A percentile compares a stretch with the other conserved stretches of the same genome.
Conservation (phyloP, 805 yeast species). For the Kuraishia molischiana region DNA sequence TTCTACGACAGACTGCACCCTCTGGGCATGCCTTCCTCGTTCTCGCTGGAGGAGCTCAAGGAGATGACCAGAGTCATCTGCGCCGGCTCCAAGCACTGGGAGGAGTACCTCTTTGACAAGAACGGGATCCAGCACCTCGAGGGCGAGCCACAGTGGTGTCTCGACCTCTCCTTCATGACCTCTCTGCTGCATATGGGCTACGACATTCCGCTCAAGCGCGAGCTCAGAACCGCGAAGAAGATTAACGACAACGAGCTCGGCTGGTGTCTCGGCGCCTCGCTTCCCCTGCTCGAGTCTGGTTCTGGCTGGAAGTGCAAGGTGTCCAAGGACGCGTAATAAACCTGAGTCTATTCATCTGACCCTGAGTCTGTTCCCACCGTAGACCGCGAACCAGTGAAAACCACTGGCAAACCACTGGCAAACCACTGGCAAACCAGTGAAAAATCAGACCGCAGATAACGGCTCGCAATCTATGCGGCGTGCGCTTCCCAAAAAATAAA, state of each 20-base stretch:
- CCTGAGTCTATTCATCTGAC: too few relatives aligned
- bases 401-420: too few relatives aligned
- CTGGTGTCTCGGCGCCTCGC: conserved; percentile 97
- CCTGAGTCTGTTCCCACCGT: too few relatives aligned
- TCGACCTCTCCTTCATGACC: conserved; percentile 84
- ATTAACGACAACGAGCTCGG: conserved; percentile 88
- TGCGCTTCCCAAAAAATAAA: too few relatives aligned
- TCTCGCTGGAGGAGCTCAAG: conserved; percentile 74
- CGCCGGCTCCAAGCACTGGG: conserved; percentile 72
- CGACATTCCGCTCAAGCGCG: conserved; percentile 85
- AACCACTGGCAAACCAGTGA: too few relatives aligned
- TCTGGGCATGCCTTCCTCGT: conserved; percentile 87
- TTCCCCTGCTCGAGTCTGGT: conserved; percentile 68
- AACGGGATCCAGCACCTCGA: conserved; percentile 57
- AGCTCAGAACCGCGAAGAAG: conserved; percentile 85
- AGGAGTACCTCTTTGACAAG: conserved; percentile 51
- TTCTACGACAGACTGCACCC: conserved; percentile 94
- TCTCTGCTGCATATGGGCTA: conserved; percentile 93
- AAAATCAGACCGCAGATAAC: too few relatives aligned
- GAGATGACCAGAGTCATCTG: conserved; percentile 83
- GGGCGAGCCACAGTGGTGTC: conserved; percentile 89
- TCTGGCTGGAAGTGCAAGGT: conserved; percentile 65
- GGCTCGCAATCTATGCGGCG: too few relatives aligned
- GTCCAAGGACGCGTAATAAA: conserved; percentile 14
- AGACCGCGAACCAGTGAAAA: too few relatives aligned